Conservation (phyloP, 306 rosid genomes). For the Clitoria ternatea region DNA sequence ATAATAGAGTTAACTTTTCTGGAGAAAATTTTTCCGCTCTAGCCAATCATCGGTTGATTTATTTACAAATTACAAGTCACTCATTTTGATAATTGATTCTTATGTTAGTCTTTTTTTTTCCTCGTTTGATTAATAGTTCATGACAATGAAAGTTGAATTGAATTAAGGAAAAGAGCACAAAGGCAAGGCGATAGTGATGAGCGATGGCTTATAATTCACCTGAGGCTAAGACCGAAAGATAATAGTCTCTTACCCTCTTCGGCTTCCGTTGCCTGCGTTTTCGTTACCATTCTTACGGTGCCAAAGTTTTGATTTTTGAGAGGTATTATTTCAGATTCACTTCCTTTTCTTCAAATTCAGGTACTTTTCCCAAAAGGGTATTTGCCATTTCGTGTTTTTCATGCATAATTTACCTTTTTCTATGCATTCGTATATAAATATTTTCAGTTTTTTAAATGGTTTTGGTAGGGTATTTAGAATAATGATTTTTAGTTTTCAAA, state of each 20-base stretch:
- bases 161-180: no score
- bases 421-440: neutral
- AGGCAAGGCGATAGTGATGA: neutral
- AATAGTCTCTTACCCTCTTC: neutral
- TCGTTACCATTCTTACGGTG: neutral
- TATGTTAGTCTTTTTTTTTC: no score
- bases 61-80: no score
- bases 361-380: neutral
- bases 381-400: neutral
- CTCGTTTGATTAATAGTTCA: no score
- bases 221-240: neutral
- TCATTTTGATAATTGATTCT: no score
- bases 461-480: neutral
- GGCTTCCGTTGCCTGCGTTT: neutral
- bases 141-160: no score
- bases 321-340: neutral
- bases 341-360: neutral
- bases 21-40: no score
- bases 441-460: neutral
- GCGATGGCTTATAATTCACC: neutral
- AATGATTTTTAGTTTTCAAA: neutral
- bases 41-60: no score
- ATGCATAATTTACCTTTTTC: neutral
- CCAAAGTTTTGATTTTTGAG: neutral
- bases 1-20: no score